Base-by-base conservation (phyloP, 495 filamentous ascomycete species). In the Alectoria sarmentosa region DNA sequence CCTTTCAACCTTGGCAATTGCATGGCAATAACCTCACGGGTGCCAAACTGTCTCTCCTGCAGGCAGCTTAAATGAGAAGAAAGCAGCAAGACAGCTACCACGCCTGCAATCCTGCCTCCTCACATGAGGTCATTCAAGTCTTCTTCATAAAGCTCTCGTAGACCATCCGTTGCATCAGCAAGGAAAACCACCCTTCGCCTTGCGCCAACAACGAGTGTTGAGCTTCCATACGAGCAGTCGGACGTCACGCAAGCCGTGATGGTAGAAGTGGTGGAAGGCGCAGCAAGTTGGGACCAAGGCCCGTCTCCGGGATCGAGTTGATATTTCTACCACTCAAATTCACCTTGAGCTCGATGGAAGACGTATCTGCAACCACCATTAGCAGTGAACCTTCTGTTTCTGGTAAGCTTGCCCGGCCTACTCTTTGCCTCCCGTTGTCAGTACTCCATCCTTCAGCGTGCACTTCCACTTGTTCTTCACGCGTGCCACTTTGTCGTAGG, bases 381-480 rank as follows among this genome's bases (percentile, higher is more conserved):
- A 58, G 55, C 36, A 10, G 60, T 73, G 70, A 78, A 72, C 64
- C 34, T 32, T 8, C 26, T 6, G 17, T 15, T 44, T 34, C 10
- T 38, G 15, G 38, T 57, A 36, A 1, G 36, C 56, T 66, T 57
- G 9, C 5, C 34, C 32, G 70, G 68, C 58, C 21, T 52, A 90
- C 84, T 99, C 94, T 75, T 88, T 92, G 66, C 88, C 87, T 68
- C 90, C 90, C 44, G 92, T 89, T 58, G 88, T 96, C 66, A 99
- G 80, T 21, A 99, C 90, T 23, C 94, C 94, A 70, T 99, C 94
- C 79, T 98, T 98, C 61, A 99, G 82, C 8, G 89, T 90, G 78
- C 94, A 99, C 86, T 99, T 99, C 94, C 94, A 99, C 87, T 98
- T 99, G 75, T 97, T 99, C 86, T 99, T 99, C 65, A 97, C 95